A percentile compares a stretch with the other conserved stretches of the same genome.
These are phyloP conservation scores for Oryza australiensis DNA, from an alignment of 176 grass and related monocot genomes.

Conservation along the genomic window DNA sequence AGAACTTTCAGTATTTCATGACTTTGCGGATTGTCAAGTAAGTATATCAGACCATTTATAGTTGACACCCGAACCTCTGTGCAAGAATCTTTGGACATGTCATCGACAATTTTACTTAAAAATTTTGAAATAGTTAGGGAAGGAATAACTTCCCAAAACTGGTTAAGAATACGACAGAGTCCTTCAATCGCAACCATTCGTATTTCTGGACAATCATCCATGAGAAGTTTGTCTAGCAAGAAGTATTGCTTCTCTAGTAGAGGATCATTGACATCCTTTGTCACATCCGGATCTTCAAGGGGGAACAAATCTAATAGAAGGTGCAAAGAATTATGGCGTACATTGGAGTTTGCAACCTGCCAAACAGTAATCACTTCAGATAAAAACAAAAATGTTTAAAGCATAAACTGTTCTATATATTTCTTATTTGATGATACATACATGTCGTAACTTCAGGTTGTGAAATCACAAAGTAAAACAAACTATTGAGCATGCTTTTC, in stretches of 20 bases:
- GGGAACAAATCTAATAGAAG: conserved; percentile 94
- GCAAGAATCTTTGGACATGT: conserved; percentile 83
- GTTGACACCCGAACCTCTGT: conserved; percentile 77
- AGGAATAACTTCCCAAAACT: conserved; percentile 95
- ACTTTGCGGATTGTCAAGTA: conserved; percentile 89
- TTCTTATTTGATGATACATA: conserved; percentile 6
- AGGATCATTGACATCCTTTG: conserved; percentile 82
- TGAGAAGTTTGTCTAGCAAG: conserved; percentile 82
- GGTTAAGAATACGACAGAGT: conserved; percentile 79
- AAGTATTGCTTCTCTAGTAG: conserved; percentile 82
- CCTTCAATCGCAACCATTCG: conserved; percentile 82
- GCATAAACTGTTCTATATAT: background rate
- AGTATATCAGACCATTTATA: conserved; percentile 84
- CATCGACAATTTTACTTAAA: conserved; percentile 78
- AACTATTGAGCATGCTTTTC: background rate
- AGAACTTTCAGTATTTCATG: conserved; percentile 92
- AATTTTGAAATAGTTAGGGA: conserved; percentile 69
- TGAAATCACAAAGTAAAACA: background rate
- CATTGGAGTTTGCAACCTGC: conserved; percentile 89
- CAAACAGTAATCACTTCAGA: conserved; percentile 32
- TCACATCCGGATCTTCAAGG: conserved; percentile 87
- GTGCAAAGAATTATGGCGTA: conserved; percentile 82
- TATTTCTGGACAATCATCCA: conserved; percentile 81
- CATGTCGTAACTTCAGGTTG: background rate
- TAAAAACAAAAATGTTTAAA: background rate